phyloP scores from a whole-genome alignment of 2,329 filamentous ascomycete genomes.

The Botryosphaeria dothidea region DNA sequence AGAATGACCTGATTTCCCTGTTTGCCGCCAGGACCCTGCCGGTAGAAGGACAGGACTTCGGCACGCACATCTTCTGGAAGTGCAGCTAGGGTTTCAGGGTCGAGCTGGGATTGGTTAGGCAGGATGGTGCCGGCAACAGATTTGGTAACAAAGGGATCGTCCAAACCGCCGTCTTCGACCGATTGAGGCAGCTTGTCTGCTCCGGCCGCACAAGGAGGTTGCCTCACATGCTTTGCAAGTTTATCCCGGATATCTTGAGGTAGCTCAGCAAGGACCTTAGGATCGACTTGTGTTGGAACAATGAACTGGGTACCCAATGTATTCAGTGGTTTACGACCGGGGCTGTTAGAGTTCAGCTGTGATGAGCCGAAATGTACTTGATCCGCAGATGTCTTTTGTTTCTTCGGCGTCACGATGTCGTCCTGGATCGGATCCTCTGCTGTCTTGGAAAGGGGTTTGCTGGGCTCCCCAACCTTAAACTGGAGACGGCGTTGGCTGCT shows the following conservation, averaged over 20 bases:
- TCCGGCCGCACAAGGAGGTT: not conserved
- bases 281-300: conserved; percentile 80
- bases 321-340: conserved; percentile 70
- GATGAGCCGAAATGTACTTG: conserved; percentile 40
- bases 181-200: not conserved
- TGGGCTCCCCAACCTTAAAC: conserved; percentile 58
- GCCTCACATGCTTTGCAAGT: conserved; percentile 50
- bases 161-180: not conserved
- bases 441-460: conserved; percentile 22
- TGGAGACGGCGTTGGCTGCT: conserved; percentile 78
- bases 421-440: conserved; percentile 49
- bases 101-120: conserved; percentile 73
- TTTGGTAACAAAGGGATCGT: conserved; percentile 4
- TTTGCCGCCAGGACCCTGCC: conserved; percentile 15
- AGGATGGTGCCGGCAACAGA: not conserved
- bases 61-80: conserved; percentile 83
- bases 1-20: conserved; percentile 34
- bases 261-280: conserved; percentile 77
- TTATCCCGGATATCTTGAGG: conserved; percentile 79
- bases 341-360: conserved; percentile 45
- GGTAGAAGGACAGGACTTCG: conserved; percentile 77
- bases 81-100: conserved; percentile 79
- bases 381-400: conserved; percentile 32
- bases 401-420: conserved; percentile 43
- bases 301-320: conserved; percentile 88